These are phyloP conservation scores for Aphelidium insulamus DNA, from an alignment of 371 early-diverging fungal genomes.

Conservation along the genomic window DNA sequence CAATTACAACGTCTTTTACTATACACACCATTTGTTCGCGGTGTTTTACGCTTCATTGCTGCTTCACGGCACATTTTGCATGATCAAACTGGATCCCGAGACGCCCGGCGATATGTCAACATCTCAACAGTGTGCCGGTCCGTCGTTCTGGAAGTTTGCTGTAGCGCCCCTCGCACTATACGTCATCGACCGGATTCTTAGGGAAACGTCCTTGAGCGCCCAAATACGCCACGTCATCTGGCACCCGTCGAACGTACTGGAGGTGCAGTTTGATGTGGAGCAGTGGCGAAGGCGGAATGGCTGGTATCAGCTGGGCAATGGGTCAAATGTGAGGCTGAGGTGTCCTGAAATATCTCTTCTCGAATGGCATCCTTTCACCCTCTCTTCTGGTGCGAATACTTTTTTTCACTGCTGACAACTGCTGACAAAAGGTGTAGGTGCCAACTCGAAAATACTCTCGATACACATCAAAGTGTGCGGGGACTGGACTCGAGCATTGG, in stretches of 20 bases:
- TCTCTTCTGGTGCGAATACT: conserved; percentile 60
- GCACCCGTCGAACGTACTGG: conserved; percentile 37
- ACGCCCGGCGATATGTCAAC: conserved; percentile 30
- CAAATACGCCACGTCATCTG: conserved; percentile 41
- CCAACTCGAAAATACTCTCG: conserved; percentile 47
- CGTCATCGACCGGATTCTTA: conserved; percentile 37
- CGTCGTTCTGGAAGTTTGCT: conserved; percentile 77
- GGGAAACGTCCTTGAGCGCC: conserved; percentile 48
- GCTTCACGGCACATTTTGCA: conserved; percentile 64
- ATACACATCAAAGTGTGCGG: conserved; percentile 59
- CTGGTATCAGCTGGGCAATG: no score
- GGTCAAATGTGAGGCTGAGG: conserved; percentile 30
- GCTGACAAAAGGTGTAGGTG: no score
- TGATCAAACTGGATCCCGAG: conserved; percentile 51
- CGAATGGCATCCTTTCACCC: conserved; percentile 75
- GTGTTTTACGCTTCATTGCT: conserved; percentile 52
- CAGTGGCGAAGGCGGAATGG: conserved; percentile 30
- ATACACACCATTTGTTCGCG: conserved; percentile 58
- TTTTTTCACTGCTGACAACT: no score
- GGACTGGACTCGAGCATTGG: conserved; percentile 53
- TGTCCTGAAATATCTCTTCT: conserved; percentile 32
- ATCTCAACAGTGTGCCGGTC: no score
- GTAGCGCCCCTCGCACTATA: conserved; percentile 36
- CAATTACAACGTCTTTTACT: conserved; percentile 62
- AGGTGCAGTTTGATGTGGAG: conserved; percentile 42